A percentile compares a stretch with the other conserved stretches of the same genome.
Evolutionary conservation across 139 green algal species (phyloP).

Genomic region (Yamagishiella unicocca): DNA sequence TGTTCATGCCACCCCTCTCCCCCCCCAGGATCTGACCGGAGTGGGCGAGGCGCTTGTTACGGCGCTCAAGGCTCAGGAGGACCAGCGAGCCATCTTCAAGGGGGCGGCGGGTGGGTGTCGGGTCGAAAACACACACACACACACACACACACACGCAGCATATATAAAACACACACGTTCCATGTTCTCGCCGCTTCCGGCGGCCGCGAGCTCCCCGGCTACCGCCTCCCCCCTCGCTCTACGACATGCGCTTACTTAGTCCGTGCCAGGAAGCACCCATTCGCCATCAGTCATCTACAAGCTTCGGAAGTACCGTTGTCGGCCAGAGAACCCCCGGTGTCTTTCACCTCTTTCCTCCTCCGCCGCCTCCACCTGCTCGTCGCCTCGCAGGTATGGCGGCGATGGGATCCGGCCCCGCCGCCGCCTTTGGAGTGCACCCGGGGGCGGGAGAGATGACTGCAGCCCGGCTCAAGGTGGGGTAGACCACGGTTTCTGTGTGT

Average conservation of each 20-base stretch:
- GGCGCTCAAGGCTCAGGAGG: constrained; percentile 76
- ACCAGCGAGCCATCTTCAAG: constrained; percentile 67
- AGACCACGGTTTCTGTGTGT: neutral
- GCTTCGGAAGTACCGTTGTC: no score
- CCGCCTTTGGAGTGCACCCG: constrained; percentile 47
- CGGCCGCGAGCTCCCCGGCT: no score
- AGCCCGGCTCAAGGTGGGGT: constrained; percentile 60
- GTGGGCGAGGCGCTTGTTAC: constrained; percentile 81
- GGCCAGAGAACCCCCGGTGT: no score
- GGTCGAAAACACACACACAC: no score
- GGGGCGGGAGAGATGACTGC: constrained; percentile 71
- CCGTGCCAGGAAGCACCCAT: no score
- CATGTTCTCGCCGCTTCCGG: no score
- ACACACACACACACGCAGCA: no score
- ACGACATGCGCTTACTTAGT: no score
- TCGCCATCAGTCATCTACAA: no score
- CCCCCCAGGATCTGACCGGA: constrained; percentile 9
- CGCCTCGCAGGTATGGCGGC: constrained; percentile 49
- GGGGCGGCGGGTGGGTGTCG: constrained; percentile 22
- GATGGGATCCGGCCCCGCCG: constrained; percentile 40
- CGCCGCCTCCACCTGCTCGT: neutral
- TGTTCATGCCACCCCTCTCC: no score
- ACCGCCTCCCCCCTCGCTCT: no score
- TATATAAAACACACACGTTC: no score
- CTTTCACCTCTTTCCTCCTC: neutral